Percentiles rank a stretch among this genome's conserved stretches.
These are phyloP conservation scores for Acacia crassicarpa DNA, from an alignment of 306 rosid species.

Conservation along the genomic window DNA sequence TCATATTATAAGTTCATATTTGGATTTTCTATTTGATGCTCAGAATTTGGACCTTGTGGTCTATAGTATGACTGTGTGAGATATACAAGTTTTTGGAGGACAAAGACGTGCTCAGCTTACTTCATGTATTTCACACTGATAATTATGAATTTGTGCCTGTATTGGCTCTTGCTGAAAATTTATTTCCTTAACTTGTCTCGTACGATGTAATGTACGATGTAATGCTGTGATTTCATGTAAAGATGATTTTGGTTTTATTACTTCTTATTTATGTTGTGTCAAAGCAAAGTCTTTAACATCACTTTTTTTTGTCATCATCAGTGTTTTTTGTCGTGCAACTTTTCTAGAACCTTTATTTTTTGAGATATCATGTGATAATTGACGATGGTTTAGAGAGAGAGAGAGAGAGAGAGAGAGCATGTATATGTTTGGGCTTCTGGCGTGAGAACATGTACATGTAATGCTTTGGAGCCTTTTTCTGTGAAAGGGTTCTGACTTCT, in stretches of 20 bases:
- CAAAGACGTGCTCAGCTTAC: background rate
- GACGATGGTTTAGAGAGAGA: background rate
- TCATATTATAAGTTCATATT: background rate
- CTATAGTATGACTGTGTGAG: background rate
- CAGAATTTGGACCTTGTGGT: conserved; percentile 2
- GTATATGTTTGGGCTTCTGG: background rate
- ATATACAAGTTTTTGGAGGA: background rate
- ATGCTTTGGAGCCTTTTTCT: background rate
- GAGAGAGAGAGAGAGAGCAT: background rate
- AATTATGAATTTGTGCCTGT: background rate
- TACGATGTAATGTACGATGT: too few species aligned
- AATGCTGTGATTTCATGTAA: background rate
- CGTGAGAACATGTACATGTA: background rate
- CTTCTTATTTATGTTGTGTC: background rate
- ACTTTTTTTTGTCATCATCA: background rate
- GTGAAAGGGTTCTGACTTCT: background rate
- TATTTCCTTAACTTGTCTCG: background rate
- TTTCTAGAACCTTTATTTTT: background rate
- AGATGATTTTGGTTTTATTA: background rate
- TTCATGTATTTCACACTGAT: background rate
- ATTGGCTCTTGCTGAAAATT: background rate
- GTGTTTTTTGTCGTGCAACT: background rate
- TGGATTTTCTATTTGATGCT: background rate
- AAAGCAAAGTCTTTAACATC: background rate
- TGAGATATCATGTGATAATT: background rate